Conservation (phyloP, 2,329 filamentous ascomycete species). For the Cladosporium oxysporum region DNA sequence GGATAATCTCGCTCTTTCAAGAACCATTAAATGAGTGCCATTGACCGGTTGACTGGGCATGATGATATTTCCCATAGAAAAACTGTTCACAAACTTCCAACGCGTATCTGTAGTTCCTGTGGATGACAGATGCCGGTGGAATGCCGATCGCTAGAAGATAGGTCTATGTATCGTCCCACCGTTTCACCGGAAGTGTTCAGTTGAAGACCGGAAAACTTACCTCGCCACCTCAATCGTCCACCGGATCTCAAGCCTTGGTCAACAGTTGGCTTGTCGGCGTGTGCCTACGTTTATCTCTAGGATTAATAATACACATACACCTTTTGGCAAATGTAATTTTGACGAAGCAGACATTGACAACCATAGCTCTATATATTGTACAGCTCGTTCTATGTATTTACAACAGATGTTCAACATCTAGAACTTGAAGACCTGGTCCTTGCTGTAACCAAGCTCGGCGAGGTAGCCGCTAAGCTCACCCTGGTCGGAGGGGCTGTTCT, state of each 20-base stretch:
- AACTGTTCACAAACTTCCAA: not conserved
- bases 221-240: too few relatives aligned
- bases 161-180: not conserved
- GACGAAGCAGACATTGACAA: not conserved
- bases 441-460: constrained; percentile 78
- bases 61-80: too few relatives aligned
- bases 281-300: too few relatives aligned
- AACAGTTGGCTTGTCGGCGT: too few relatives aligned
- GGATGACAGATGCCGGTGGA: not conserved
- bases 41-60: too few relatives aligned
- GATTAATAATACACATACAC: too few relatives aligned
- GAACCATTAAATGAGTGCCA: too few relatives aligned
- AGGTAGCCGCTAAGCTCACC: constrained; percentile 82
- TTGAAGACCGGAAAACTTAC: too few relatives aligned
- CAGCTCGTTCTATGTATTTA: constrained; percentile 4
- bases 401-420: constrained; percentile 45
- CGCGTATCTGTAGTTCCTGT: not conserved
- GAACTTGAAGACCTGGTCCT: constrained; percentile 97
- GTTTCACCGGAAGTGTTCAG: not conserved
- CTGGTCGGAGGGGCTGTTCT: constrained; percentile 92
- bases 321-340: not conserved
- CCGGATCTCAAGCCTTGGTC: too few relatives aligned
- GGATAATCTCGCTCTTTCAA: not conserved
- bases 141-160: not conserved
- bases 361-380: not conserved